Evolutionary conservation across 768 basidiomycete species (phyloP), one percentile per base, ranked within the genome.

Genomic region (Suillus subalutaceus): DNA sequence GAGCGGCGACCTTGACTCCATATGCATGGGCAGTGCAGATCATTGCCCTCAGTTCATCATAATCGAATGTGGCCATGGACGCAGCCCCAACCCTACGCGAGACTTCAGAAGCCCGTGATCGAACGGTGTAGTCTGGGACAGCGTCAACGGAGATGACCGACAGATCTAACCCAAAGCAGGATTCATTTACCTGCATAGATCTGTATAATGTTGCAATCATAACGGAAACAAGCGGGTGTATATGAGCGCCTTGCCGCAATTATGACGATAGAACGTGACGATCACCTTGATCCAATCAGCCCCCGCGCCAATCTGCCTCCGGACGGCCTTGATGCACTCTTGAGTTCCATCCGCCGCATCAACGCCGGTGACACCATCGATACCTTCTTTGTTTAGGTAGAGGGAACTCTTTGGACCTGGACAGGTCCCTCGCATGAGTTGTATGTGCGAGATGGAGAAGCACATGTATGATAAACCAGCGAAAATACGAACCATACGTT

Each of bases 201-300:
- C 88, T 85, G 65, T 20, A 23, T 6, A 60, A 63, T 30, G 43
- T 32, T 32, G 32, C 50, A 66, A 43, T 32, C 35, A 38, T 32
- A 32, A 66, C 64, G 68, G 57, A 62, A 68, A 65, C n/a, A 26
- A 40, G 20, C 32, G 64, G 13, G 37, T 40, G 16, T 56, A 48
- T n/a, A 30, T 48, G 8, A 53, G 62, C 23, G 41, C 40, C 48
- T 6, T 52, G 57, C 46, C 62, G 20, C 30, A n/a, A 32, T 38
- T 50, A 55, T 59, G 8, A 60, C 37, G 32, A 26, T 4, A 38
- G 40, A 40, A 23, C n/a, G 26, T 18, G 16, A 43, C 6, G 69
- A 72, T 30, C 66, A 86, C 85, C 82, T 90, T 89, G 68, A 90
- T 87, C 85, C 85, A 88, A 74, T 90, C 89, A 5, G 88, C 85